Conservation (phyloP, 768 basidiomycete genomes). For the Mycena kentingensis region DNA sequence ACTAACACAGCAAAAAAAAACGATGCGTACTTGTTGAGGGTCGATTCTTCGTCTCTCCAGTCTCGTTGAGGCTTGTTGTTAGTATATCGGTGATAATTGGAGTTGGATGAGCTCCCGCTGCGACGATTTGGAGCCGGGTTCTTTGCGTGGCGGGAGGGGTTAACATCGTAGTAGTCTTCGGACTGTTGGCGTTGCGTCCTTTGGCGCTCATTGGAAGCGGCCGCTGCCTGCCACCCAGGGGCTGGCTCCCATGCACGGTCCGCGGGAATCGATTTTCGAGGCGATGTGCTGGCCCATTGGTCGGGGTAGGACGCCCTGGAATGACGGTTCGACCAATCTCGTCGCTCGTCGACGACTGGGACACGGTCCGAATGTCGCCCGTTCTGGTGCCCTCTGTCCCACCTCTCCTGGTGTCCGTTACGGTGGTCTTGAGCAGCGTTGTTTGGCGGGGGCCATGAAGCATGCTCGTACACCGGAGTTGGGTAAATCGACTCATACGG, state of each 20-base stretch:
- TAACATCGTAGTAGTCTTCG: slow-evolving; percentile 25
- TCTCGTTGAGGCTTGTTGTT: slow-evolving; percentile 46
- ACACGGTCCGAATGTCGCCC: slow-evolving; percentile 41
- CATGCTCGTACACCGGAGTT: slow-evolving; percentile 48
- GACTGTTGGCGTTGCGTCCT: slow-evolving; percentile 29
- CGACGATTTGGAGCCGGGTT: slow-evolving; percentile 23
- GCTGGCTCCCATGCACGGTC: slow-evolving; percentile 77
- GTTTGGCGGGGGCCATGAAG: slow-evolving; percentile 41
- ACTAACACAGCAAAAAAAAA: slow-evolving; percentile 10
- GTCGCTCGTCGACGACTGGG: slow-evolving; percentile 34
- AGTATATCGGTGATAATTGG: slow-evolving; percentile 25
- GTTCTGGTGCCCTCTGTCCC: slow-evolving; percentile 43
- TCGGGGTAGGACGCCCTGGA: slow-evolving; percentile 38
- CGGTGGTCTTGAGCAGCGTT: slow-evolving; percentile 42
- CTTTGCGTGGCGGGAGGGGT: slow-evolving; percentile 31
- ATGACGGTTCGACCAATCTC: slow-evolving; percentile 10
- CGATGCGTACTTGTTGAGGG: slow-evolving; percentile 68
- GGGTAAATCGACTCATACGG: slow-evolving; percentile 49
- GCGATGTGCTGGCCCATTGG: slow-evolving; percentile 27
- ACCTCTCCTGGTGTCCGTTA: slow-evolving; percentile 42
- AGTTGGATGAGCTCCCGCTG: slow-evolving; percentile 23
- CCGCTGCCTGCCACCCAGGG: slow-evolving; percentile 64
- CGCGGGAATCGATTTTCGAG: slow-evolving; percentile 36
- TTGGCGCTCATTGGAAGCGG: slow-evolving; percentile 42
- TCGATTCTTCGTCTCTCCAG: slow-evolving; percentile 63